Evolutionary conservation across 2,329 filamentous ascomycete species (phyloP), one percentile per base, ranked within the genome.

Genomic region (Gliomastix tumulicola): DNA sequence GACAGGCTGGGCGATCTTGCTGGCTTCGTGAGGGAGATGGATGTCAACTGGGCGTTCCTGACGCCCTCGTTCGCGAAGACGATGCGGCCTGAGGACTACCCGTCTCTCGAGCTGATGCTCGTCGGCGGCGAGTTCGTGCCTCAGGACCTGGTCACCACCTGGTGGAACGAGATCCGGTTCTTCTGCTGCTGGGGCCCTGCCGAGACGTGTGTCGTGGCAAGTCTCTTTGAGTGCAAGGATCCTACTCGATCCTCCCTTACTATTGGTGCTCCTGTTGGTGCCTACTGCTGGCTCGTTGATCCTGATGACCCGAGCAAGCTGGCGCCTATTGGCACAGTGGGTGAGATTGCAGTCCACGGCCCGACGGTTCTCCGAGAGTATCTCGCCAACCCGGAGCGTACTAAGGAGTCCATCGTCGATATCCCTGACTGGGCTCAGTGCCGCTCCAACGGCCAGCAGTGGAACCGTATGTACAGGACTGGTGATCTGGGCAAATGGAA

Each of bases 361-460:
- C 65, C 66, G 5, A 59, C 60, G 8, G 51, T 75, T n/a, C 67
- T 63, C 15, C 52, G 63, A 21, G 68, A 67, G 13, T 75, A 75
- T 39, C 50, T 70, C 16, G 63, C 67, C 30, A 59, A 68, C 15
- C 49, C 54, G 1, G 50, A 51, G 15, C 65, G 68, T 41, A 73
- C 69, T 0, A 48, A 53, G 11, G 59, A 58, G 17, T 53, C 32
- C n/a, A 38, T 11, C 20, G 17, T 34, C 3, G 39, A 27, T 13
- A 16, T 34, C 32, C 11, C 15, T 32, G 22, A 11, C 17, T 21
- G 36, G 33, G 30, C 30, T 16, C 15, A 18, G 19, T 21, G 16
- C 9, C 27, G 21, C n/a, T n/a, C n/a, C 15, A 18, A 9, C 32
- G 32, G 9, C 12, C 12, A 12, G 12, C 17, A 16, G 12, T 34